Percentiles rank a stretch among this genome's conserved stretches.
Evolutionary conservation across 371 early-diverging fungal genomes (phyloP).

Genomic region (Nematocida sp.): DNA sequence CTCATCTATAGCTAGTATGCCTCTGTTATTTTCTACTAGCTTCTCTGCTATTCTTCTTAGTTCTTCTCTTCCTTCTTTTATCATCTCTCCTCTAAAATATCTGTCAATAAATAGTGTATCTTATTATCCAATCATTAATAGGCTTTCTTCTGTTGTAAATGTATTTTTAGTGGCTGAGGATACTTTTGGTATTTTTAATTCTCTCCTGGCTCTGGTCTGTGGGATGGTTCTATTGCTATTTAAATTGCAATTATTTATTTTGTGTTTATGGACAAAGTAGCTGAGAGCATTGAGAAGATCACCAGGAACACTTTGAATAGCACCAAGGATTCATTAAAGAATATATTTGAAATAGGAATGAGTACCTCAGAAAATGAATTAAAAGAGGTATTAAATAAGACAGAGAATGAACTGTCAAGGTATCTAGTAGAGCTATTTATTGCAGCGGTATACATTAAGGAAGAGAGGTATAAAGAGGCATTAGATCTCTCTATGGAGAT

Average conservation of each 20-base stretch:
- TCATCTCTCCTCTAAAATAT: no score
- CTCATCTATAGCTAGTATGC: slow-evolving; percentile 69
- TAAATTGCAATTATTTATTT: neutral
- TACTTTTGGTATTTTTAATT: no score
- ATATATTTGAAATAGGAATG: neutral
- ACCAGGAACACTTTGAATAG: slow-evolving; percentile 11
- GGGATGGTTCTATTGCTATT: no score
- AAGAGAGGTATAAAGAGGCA: neutral
- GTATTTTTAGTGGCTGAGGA: no score
- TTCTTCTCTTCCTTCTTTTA: slow-evolving; percentile 9
- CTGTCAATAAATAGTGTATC: no score
- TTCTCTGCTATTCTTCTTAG: slow-evolving; percentile 64
- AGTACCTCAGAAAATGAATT: neutral
- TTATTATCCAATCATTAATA: no score
- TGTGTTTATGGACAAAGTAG: slow-evolving; percentile 37
- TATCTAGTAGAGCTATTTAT: slow-evolving; percentile 1
- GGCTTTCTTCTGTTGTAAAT: no score
- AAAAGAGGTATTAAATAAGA: neutral
- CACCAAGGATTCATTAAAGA: slow-evolving; percentile 27
- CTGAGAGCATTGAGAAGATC: slow-evolving; percentile 16
- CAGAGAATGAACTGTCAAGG: neutral
- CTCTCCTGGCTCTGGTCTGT: no score
- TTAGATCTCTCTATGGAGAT: neutral
- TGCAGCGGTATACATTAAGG: neutral
- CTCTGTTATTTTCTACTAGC: slow-evolving; percentile 68